phyloP scores from a whole-genome alignment of 202 grass and related monocot species.

The Setaria viridis region DNA sequence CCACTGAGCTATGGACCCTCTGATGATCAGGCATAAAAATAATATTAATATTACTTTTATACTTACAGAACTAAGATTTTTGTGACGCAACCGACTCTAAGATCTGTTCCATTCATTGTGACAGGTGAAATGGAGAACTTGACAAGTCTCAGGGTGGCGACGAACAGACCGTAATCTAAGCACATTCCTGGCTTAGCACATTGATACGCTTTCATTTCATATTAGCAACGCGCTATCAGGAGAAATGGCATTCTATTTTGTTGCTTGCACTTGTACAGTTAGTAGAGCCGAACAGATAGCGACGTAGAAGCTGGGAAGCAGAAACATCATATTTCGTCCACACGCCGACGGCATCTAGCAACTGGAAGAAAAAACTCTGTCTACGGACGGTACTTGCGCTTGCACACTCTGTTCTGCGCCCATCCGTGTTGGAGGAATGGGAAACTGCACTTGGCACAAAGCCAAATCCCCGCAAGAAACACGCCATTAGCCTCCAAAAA shows the following conservation, averaged over 20 bases:
- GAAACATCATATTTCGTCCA: neutral
- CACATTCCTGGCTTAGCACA: neutral
- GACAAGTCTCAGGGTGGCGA: neutral
- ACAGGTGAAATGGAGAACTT: too few species aligned
- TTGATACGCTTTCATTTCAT: neutral
- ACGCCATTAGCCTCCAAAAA: conserved; percentile 34
- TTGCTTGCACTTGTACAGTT: neutral
- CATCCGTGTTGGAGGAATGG: neutral
- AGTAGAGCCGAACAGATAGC: neutral
- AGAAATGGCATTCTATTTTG: neutral
- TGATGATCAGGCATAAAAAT: too few species aligned
- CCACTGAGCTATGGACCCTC: conserved; percentile 91
- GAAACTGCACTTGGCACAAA: neutral
- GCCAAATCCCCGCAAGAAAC: neutral
- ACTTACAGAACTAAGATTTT: too few species aligned
- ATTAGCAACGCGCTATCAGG: neutral
- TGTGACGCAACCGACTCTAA: too few species aligned
- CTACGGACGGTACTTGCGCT: neutral
- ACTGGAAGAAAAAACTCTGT: neutral
- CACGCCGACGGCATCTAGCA: neutral
- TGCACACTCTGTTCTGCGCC: neutral
- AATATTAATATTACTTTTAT: too few species aligned
- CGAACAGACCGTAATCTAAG: too few species aligned
- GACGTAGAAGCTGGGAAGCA: neutral
- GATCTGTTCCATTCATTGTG: too few species aligned